A percentile compares a stretch with the other conserved stretches of the same genome.
These are phyloP conservation scores for Trebouxia gelatinosa DNA, from an alignment of 163 green algal species.

Conservation along the genomic window DNA sequence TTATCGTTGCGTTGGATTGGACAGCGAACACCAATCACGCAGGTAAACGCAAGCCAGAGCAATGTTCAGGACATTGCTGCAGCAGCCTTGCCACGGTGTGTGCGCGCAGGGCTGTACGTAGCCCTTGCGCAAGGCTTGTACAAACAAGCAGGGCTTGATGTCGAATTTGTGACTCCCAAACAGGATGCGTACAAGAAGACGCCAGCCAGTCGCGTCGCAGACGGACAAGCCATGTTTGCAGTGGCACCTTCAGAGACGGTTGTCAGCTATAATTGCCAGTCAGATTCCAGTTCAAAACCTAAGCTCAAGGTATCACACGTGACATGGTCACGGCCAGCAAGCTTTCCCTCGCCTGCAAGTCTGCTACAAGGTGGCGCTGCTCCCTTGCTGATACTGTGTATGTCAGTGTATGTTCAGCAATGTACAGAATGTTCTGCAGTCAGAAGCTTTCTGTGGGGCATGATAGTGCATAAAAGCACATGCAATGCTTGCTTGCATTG, in stretches of 20 bases:
- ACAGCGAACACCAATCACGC: constrained; percentile 75
- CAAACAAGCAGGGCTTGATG: constrained; percentile 57
- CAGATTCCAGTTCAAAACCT: constrained; percentile 41
- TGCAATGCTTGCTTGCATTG: too few relatives aligned
- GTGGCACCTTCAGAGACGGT: constrained; percentile 67
- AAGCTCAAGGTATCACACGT: constrained; percentile 52
- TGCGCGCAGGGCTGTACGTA: constrained; percentile 63
- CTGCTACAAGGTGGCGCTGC: too few relatives aligned
- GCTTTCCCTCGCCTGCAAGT: too few relatives aligned
- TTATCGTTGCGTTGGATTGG: constrained; percentile 78
- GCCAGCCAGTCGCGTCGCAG: constrained; percentile 56
- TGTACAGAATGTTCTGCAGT: too few relatives aligned
- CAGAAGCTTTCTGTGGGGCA: too few relatives aligned
- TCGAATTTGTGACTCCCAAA: constrained; percentile 55
- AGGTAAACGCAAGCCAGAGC: neutral
- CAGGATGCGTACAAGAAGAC: constrained; percentile 71
- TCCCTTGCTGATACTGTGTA: too few relatives aligned
- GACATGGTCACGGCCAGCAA: too few relatives aligned
- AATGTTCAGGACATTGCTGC: neutral
- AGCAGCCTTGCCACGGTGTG: too few relatives aligned
- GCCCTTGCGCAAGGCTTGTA: constrained; percentile 65
- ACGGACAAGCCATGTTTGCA: constrained; percentile 54
- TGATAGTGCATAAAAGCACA: too few relatives aligned
- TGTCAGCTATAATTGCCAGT: constrained; percentile 42
- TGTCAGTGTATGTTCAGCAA: too few relatives aligned